Evolutionary conservation across 495 filamentous ascomycete genomes (phyloP).

Genomic region (Neurospora discreta): DNA sequence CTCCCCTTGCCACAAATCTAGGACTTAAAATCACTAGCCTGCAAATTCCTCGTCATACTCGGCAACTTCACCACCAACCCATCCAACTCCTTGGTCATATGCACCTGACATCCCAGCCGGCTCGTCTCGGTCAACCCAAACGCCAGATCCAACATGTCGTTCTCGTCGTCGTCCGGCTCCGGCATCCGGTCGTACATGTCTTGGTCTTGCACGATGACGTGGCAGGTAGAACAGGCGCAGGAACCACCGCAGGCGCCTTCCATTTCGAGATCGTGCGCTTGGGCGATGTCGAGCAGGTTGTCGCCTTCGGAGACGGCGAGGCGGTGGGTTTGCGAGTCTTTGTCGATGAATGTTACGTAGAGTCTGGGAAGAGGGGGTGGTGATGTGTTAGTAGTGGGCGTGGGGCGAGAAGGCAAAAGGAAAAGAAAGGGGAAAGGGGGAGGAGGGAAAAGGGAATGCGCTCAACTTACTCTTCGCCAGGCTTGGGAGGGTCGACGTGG

Average conservation of each 20-base stretch:
- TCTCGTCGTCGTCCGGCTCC: constrained; percentile 94
- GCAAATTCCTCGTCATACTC: constrained; percentile 89
- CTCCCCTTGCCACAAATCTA: too few relatives aligned
- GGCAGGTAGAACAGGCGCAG: constrained; percentile 94
- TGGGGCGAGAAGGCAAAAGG: too few relatives aligned
- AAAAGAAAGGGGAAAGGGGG: too few relatives aligned
- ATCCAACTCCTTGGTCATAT: constrained; percentile 82
- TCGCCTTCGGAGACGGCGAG: constrained; percentile 76
- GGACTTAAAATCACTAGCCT: constrained; percentile 77
- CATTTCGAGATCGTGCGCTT: constrained; percentile 93
- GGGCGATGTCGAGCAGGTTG: constrained; percentile 89
- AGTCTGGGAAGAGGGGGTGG: constrained; percentile 44
- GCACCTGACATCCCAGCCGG: constrained; percentile 86
- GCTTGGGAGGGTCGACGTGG: constrained; percentile 71
- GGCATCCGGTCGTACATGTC: constrained; percentile 83
- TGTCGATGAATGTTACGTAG: constrained; percentile 87
- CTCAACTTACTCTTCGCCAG: constrained; percentile 65
- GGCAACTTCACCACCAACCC: constrained; percentile 77
- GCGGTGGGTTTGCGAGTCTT: constrained; percentile 65
- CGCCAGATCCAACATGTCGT: constrained; percentile 96
- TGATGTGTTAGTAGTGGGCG: too few relatives aligned
- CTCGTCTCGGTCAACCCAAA: constrained; percentile 96
- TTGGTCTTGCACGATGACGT: constrained; percentile 80
- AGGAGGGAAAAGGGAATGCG: too few relatives aligned
- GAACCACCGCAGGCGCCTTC: constrained; percentile 95